Conservation (phyloP, 1,284 basidiomycete species). For the Cryptococcus hybrid region DNA sequence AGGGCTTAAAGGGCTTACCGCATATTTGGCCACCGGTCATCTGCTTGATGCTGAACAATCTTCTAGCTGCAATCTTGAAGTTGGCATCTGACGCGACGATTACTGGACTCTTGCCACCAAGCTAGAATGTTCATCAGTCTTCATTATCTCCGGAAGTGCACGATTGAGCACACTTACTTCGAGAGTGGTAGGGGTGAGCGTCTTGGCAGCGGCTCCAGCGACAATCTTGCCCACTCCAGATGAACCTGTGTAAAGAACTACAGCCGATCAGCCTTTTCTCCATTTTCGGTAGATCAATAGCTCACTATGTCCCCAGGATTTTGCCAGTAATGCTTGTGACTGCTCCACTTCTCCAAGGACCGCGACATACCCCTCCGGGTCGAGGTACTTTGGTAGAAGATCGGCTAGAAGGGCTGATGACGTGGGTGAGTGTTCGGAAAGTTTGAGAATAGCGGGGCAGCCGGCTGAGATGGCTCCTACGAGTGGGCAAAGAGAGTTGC, state of each 20-base stretch:
- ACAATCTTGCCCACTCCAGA: slow-evolving; percentile 73
- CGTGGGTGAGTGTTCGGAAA: slow-evolving; percentile 73
- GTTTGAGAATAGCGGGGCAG: slow-evolving; percentile 68
- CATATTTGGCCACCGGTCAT: slow-evolving; percentile 67
- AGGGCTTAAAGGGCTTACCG: slow-evolving; percentile 17
- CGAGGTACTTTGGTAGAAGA: slow-evolving; percentile 77
- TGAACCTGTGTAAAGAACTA: slow-evolving; percentile 66
- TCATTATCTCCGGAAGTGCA: too few species aligned
- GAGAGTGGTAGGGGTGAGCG: slow-evolving; percentile 76
- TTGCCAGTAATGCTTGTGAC: slow-evolving; percentile 71
- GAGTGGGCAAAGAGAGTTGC: slow-evolving; percentile 58
- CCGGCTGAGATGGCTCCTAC: slow-evolving; percentile 78
- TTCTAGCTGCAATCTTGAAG: slow-evolving; percentile 47
- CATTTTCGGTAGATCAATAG: slow-evolving; percentile 10
- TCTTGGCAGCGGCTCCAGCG: slow-evolving; percentile 77
- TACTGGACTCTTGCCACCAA: slow-evolving; percentile 81
- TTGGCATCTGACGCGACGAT: slow-evolving; percentile 66
- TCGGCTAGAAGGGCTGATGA: slow-evolving; percentile 67
- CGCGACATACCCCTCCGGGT: slow-evolving; percentile 66
- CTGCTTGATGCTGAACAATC: slow-evolving; percentile 73
- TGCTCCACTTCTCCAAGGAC: slow-evolving; percentile 75
- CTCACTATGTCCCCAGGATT: slow-evolving; percentile 83
- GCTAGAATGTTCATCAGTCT: slow-evolving; percentile 38
- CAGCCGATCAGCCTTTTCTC: slow-evolving; percentile 43
- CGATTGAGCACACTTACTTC: slow-evolving; percentile 44